These are phyloP conservation scores for Leucaena leucocephala DNA, from an alignment of 306 rosid genomes.

Conservation along the genomic window DNA sequence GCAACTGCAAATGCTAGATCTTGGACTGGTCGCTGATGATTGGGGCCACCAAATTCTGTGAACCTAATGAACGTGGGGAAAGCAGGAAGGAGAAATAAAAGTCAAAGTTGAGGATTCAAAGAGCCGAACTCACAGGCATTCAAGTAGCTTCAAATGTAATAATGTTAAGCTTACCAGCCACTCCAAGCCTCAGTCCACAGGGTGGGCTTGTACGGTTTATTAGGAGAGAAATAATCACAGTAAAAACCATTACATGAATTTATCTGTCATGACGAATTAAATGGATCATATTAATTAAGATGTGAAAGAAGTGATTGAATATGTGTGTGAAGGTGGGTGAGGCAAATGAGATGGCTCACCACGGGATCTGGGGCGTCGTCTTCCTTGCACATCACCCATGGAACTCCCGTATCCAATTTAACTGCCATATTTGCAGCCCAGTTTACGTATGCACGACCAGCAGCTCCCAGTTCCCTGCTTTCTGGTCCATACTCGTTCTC, in stretches of 20 bases:
- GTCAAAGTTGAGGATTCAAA: constrained; percentile 21
- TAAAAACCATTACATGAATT: constrained; percentile 93
- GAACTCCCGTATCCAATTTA: constrained; percentile 83
- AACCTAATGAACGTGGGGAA: constrained; percentile 54
- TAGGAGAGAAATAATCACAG: constrained; percentile 87
- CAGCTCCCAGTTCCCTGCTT: constrained; percentile 61
- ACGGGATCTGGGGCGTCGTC: constrained; percentile 97
- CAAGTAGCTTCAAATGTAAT: constrained; percentile 11
- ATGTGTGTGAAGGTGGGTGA: background rate
- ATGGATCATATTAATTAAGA: constrained; percentile 18
- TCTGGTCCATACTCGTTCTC: constrained; percentile 92
- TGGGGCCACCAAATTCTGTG: constrained; percentile 86
- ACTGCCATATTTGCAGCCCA: constrained; percentile 99
- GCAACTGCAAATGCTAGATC: constrained; percentile 94
- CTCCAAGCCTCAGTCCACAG: constrained; percentile 98
- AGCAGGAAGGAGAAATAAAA: constrained; percentile 1
- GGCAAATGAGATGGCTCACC: constrained; percentile 46
- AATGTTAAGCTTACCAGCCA: constrained; percentile 75
- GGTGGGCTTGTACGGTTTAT: constrained; percentile 89
- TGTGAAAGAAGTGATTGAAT: background rate
- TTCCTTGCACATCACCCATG: constrained; percentile 99
- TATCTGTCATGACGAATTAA: constrained; percentile 56
- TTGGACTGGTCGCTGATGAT: constrained; percentile 76
- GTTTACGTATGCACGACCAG: constrained; percentile 71
- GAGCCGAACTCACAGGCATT: background rate